Percentiles rank a stretch among this genome's conserved stretches.
Conservation (phyloP, 768 basidiomycete species). For the Coprinellus aureogranulatus region DNA sequence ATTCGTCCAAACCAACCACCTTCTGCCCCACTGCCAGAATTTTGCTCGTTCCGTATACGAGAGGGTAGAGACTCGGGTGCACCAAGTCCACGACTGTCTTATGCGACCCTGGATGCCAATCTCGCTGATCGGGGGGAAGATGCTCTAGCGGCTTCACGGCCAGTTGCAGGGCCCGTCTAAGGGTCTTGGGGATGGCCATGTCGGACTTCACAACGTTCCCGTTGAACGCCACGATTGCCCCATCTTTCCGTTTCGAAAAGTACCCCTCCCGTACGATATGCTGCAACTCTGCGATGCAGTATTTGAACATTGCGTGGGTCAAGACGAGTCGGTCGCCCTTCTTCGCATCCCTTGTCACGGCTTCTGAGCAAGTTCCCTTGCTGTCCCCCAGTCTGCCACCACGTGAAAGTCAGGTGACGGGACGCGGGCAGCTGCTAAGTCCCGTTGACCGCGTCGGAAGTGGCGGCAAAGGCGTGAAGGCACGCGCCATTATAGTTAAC, state of each 20-base stretch:
- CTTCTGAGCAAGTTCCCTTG: too few species aligned
- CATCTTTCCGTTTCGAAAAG: slow-evolving; percentile 9
- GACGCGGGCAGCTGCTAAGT: too few species aligned
- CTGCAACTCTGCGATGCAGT: slow-evolving; percentile 22
- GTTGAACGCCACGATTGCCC: slow-evolving; percentile 15
- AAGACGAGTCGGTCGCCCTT: background rate
- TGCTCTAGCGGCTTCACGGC: slow-evolving; percentile 30
- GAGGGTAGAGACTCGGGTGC: slow-evolving; percentile 39
- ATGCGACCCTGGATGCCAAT: slow-evolving; percentile 46
- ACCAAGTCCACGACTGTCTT: slow-evolving; percentile 41
- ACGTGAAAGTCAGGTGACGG: too few species aligned
- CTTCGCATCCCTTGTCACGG: background rate
- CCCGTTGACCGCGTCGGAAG: too few species aligned
- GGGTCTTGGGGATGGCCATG: slow-evolving; percentile 19
- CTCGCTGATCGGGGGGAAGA: slow-evolving; percentile 28
- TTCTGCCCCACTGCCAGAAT: background rate
- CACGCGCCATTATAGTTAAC: too few species aligned
- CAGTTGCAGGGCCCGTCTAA: slow-evolving; percentile 17
- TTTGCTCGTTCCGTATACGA: slow-evolving; percentile 26
- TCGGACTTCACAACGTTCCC: slow-evolving; percentile 28
- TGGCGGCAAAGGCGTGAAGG: too few species aligned
- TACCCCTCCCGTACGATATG: slow-evolving; percentile 13
- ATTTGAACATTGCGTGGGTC: slow-evolving; percentile 19
- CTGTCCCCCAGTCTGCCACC: too few species aligned
- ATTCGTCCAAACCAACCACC: slow-evolving; percentile 12